Percentiles rank a stretch among this genome's conserved stretches.
These are phyloP conservation scores for Dioscorea cayenensis DNA, from an alignment of 116 monocot genomes.

Conservation along the genomic window DNA sequence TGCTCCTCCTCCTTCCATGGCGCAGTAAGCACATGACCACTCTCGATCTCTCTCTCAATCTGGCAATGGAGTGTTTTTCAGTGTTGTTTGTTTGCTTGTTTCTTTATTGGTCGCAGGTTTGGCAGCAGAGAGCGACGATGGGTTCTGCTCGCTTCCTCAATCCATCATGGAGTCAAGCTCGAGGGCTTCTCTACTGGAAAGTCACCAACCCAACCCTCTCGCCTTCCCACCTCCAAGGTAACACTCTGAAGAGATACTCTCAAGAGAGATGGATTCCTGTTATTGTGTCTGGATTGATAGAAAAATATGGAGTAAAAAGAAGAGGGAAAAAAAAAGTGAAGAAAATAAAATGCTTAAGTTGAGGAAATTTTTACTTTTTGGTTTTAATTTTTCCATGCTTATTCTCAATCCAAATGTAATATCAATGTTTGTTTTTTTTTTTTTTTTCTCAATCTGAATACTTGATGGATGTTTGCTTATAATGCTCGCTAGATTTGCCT, in stretches of 20 bases:
- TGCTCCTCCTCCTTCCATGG: not conserved
- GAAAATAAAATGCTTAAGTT: too few species aligned
- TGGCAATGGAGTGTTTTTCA: too few species aligned
- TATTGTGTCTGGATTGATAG: too few species aligned
- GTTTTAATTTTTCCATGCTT: too few species aligned
- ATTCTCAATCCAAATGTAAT: too few species aligned
- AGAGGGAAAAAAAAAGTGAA: too few species aligned
- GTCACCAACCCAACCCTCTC: conserved; percentile 81
- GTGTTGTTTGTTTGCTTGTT: too few species aligned
- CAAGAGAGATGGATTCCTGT: too few species aligned
- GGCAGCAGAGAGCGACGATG: conserved; percentile 18
- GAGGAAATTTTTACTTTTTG: too few species aligned
- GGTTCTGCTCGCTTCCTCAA: conserved; percentile 38
- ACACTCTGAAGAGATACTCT: not conserved
- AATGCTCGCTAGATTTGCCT: conserved; percentile 62
- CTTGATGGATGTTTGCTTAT: conserved; percentile 3
- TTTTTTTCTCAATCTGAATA: not conserved
- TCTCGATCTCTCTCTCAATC: too few species aligned
- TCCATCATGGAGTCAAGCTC: conserved; percentile 13
- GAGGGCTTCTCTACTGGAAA: conserved; percentile 58
- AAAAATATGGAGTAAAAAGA: too few species aligned
- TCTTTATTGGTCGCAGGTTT: not conserved
- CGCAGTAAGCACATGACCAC: too few species aligned
- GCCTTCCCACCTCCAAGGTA: conserved; percentile 70
- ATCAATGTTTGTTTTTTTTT: not conserved